These are phyloP conservation scores for Globisporangium mamillatum DNA, from an alignment of 352 stramenopile genomes.

Conservation along the genomic window DNA sequence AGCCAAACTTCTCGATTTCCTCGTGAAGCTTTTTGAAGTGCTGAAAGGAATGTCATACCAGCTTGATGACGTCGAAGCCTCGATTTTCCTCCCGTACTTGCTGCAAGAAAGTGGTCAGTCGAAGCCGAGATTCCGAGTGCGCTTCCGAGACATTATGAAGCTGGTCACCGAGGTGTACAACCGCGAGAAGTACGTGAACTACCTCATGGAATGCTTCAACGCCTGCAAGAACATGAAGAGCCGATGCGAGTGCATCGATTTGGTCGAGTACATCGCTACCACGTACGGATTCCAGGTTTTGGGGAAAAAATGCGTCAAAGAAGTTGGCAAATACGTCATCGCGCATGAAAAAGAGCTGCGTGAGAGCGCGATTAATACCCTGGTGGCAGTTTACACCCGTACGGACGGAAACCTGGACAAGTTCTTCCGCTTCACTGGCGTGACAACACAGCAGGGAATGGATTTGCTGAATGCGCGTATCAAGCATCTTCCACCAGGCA, in stretches of 20 bases:
- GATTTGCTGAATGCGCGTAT: constrained; percentile 73
- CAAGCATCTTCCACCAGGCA: constrained; percentile 63
- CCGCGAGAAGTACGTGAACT: constrained; percentile 70
- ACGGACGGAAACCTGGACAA: constrained; percentile 70
- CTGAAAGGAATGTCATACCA: constrained; percentile 62
- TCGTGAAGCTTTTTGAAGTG: constrained; percentile 81
- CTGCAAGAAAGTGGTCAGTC: constrained; percentile 83
- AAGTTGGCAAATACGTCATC: constrained; percentile 75
- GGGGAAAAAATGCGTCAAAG: constrained; percentile 73
- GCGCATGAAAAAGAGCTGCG: constrained; percentile 83
- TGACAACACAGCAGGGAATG: constrained; percentile 78
- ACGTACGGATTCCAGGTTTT: constrained; percentile 57
- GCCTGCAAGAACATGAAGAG: constrained; percentile 87
- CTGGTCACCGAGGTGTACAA: constrained; percentile 77
- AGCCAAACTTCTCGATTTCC: constrained; percentile 75
- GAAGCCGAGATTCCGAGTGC: constrained; percentile 78
- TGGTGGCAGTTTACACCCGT: constrained; percentile 69
- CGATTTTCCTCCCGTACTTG: constrained; percentile 78
- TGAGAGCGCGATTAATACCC: constrained; percentile 65
- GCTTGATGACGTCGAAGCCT: constrained; percentile 80
- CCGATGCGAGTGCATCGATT: constrained; percentile 79
- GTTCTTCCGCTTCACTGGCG: constrained; percentile 72
- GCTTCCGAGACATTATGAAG: constrained; percentile 85
- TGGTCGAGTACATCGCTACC: constrained; percentile 76
- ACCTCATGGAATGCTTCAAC: constrained; percentile 81